phyloP scores from a whole-genome alignment of 164 flowering plant genomes.

The Tetracentron sinense region DNA sequence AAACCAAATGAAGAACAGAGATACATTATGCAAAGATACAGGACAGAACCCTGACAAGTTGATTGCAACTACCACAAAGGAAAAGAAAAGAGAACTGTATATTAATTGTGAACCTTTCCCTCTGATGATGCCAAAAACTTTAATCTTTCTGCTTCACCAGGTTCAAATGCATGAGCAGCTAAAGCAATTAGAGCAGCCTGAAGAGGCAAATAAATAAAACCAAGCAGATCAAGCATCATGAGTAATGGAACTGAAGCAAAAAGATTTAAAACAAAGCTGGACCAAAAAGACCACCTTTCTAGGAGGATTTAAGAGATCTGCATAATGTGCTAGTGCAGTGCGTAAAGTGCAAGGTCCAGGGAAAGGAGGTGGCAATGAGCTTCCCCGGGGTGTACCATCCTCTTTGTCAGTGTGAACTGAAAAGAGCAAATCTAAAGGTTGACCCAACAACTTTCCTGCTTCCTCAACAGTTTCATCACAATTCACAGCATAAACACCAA shows the following conservation, averaged over 20 bases:
- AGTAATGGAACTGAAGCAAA: background rate
- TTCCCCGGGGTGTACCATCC: slow-evolving; percentile 60
- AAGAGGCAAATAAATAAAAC: slow-evolving; percentile 2
- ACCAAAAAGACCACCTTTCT: slow-evolving; percentile 48
- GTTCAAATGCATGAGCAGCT: slow-evolving; percentile 80
- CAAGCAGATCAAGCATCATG: background rate
- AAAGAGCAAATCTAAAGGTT: slow-evolving; percentile 52
- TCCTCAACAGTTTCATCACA: slow-evolving; percentile 66
- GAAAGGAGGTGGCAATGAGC: slow-evolving; percentile 73
- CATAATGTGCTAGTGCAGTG: slow-evolving; percentile 65
- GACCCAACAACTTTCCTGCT: slow-evolving; percentile 63
- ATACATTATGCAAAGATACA: background rate
- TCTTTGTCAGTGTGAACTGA: slow-evolving; percentile 75
- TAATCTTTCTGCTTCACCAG: slow-evolving; percentile 66
- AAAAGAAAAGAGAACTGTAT: no score
- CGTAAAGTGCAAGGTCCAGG: slow-evolving; percentile 81
- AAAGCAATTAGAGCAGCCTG: slow-evolving; percentile 69
- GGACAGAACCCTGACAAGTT: background rate
- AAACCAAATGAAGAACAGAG: background rate
- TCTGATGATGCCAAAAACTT: slow-evolving; percentile 64
- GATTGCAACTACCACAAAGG: no score
- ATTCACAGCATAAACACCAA: slow-evolving; percentile 84
- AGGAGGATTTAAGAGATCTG: slow-evolving; percentile 82
- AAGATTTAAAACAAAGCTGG: background rate
- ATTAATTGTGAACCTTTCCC: slow-evolving; percentile 56